Evolutionary conservation across 441 rosid species (phyloP).

Genomic region (Pelargonium australe): DNA sequence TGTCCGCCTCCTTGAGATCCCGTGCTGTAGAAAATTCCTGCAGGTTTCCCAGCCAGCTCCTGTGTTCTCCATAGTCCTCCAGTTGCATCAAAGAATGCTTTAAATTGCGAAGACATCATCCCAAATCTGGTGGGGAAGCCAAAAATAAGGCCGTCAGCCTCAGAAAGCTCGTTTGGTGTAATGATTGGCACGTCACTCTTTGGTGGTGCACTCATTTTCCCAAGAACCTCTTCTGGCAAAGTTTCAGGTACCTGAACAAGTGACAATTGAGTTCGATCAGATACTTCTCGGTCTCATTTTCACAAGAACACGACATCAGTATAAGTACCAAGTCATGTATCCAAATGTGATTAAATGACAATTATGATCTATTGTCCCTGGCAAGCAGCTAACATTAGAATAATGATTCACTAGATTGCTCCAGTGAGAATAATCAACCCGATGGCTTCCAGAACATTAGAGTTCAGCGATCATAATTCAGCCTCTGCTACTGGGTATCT

Average conservation of each 20-base stretch:
- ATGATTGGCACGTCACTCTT: slow-evolving; percentile 78
- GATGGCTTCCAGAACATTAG: neutral
- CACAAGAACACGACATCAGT: slow-evolving; percentile 6
- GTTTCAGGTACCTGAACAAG: slow-evolving; percentile 72
- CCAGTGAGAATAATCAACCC: neutral
- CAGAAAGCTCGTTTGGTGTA: slow-evolving; percentile 55
- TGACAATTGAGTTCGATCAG: slow-evolving; percentile 11
- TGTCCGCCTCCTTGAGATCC: slow-evolving; percentile 99
- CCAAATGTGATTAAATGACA: neutral
- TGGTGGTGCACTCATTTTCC: slow-evolving; percentile 79
- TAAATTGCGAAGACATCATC: slow-evolving; percentile 95
- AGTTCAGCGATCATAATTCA: neutral
- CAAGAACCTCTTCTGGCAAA: slow-evolving; percentile 67
- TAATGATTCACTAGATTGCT: neutral
- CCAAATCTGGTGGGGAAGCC: slow-evolving; percentile 96
- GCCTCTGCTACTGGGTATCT: neutral
- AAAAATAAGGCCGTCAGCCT: slow-evolving; percentile 79
- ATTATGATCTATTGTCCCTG: neutral
- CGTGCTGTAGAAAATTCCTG: slow-evolving; percentile 89
- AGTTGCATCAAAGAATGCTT: slow-evolving; percentile 86
- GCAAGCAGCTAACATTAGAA: neutral
- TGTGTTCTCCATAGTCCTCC: slow-evolving; percentile 90
- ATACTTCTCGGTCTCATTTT: neutral
- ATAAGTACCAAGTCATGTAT: neutral
- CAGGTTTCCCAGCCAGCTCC: slow-evolving; percentile 90